Evolutionary conservation across 306 rosid species (phyloP), one percentile per base, ranked within the genome.

Genomic region (Vicia villosa): DNA sequence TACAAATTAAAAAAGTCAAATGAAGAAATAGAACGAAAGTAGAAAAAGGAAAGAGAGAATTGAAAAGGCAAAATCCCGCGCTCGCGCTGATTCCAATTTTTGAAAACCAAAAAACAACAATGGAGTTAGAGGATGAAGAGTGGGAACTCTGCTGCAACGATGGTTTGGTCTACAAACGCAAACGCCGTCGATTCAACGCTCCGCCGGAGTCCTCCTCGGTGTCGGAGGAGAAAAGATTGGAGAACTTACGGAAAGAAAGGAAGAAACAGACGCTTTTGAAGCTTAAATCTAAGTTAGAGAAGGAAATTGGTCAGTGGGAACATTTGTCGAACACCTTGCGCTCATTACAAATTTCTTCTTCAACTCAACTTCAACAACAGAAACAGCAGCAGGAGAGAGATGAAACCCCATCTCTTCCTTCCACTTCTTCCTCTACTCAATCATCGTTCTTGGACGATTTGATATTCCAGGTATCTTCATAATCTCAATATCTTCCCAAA

Each of bases 91-190:
- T 47, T 63, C 38, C 62, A 28, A 34, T 6, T 16, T 81, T 85
- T 57, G 41, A 19, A 30, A 15, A 1, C 13, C 12, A 17, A 19
- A 17, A 17, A 6, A 6, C 38, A 17, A 6, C 3, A 50, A 61
- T 72, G 70, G 70, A 73, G 5, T 69, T 30, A 8, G 77, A 72
- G n/a, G 82, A 78, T 9, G 91, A 81, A 22, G 81, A 73, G 1
- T 90, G 95, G 96, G 91, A 90, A 62, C 86, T 90, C 77, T 67
- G 78, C 77, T 78, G 79, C 87, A 88, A 90, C 68, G 95, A 87
- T 36, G 92, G 92, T 60, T 86, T 90, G 81, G 84, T 90, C 82
- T 90, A 74, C 88, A 86, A 83, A 74, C 88, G 87, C 71, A 88
- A 83, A 80, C 80, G 80, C 77, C 88, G 81, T 71, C 77, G 80